Evolutionary conservation across 1,139 yeast species (phyloP).

Genomic region (Geotrichum histeridarum): DNA sequence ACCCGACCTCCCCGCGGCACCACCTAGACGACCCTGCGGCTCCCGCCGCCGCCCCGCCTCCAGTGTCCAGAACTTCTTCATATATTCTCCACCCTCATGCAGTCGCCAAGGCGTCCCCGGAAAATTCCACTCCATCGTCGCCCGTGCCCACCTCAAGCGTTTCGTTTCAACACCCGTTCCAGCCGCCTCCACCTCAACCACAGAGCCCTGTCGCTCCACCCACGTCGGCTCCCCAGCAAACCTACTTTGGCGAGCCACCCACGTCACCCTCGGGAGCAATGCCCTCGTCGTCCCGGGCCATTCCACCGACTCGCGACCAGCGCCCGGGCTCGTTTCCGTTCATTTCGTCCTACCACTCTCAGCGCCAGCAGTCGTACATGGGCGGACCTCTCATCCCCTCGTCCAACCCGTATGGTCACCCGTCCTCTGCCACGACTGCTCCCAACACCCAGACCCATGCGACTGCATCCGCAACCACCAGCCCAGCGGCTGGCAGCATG

Average conservation of each 20-base stretch:
- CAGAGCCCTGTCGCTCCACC: conserved; percentile 3
- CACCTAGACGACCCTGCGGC: conserved; percentile 5
- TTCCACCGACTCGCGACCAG: conserved; percentile 29
- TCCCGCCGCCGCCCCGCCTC: conserved; percentile 12
- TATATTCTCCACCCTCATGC: background rate
- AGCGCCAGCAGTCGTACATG: conserved; percentile 12
- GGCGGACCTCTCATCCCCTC: conserved; percentile 17
- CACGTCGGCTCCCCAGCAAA: conserved; percentile 2
- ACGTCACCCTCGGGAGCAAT: conserved; percentile 11
- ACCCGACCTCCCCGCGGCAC: conserved; percentile 22
- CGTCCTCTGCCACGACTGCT: background rate
- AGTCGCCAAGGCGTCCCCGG: background rate
- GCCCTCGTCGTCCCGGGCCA: conserved; percentile 8
- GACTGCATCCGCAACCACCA: background rate
- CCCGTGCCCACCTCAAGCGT: conserved; percentile 11
- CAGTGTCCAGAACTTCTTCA: background rate
- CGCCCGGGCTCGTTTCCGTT: conserved; percentile 34
- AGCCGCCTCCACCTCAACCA: background rate
- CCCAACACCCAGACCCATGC: background rate
- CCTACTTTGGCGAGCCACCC: conserved; percentile 11
- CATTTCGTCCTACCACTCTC: conserved; percentile 18
- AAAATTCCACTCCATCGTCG: conserved; percentile 10
- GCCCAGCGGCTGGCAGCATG: background rate
- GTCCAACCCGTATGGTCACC: conserved; percentile 15
- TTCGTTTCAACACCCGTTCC: conserved; percentile 1